Evolutionary conservation across 345 rosid species (phyloP).

Genomic region (Camelina sativa): DNA sequence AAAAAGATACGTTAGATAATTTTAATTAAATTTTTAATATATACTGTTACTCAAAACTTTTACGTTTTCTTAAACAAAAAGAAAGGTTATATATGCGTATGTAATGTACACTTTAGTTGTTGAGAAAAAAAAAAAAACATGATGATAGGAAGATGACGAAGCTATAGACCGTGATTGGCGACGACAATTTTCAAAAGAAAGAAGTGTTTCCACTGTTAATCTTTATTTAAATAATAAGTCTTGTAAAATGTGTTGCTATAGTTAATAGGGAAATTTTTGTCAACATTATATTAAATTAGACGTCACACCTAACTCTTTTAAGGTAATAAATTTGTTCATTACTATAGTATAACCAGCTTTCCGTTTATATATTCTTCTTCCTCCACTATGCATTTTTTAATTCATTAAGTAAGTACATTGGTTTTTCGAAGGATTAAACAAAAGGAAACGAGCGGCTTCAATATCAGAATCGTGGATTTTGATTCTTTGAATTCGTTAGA

Average conservation of each 20-base stretch:
- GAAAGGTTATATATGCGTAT: constrained; percentile 22
- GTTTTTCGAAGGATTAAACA: constrained; percentile 1
- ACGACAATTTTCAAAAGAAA: neutral
- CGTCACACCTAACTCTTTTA: constrained; percentile 45
- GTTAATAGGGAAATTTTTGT: constrained; percentile 22
- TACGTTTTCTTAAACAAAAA: constrained; percentile 12
- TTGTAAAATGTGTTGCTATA: constrained; percentile 30
- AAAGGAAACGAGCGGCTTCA: constrained; percentile 25
- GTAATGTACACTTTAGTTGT: constrained; percentile 40
- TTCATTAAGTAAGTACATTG: constrained; percentile 8
- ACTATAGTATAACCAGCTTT: constrained; percentile 25
- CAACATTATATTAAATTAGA: constrained; percentile 43
- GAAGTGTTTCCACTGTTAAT: constrained; percentile 19
- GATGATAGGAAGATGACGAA: constrained; percentile 37
- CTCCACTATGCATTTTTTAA: constrained; percentile 10
- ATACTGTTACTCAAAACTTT: neutral
- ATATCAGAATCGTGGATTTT: constrained; percentile 41
- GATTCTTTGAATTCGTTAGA: constrained; percentile 16
- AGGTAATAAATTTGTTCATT: constrained; percentile 36
- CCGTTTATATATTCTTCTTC: constrained; percentile 33
- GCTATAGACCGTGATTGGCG: constrained; percentile 41
- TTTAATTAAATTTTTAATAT: too few relatives aligned
- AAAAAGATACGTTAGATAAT: too few relatives aligned
- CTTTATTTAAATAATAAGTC: neutral
- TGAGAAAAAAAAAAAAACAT: constrained; percentile 31